These are phyloP conservation scores for Phalaenopsis aphrodite DNA, from an alignment of 106 monocot genomes.

Conservation along the genomic window DNA sequence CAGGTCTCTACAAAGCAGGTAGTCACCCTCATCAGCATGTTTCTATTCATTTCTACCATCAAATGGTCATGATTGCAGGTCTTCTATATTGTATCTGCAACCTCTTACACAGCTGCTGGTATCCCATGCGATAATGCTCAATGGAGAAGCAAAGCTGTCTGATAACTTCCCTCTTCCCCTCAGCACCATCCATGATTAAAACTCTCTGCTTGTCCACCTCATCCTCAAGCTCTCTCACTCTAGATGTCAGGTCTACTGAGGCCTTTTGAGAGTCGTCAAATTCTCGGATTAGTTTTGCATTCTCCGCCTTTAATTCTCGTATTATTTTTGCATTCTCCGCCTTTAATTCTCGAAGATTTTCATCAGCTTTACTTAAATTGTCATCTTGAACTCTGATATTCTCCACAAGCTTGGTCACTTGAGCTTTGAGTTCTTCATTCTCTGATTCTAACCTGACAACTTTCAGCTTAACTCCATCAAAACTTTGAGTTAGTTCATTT, in stretches of 20 bases:
- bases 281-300: conserved; percentile 30
- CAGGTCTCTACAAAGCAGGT: too few species aligned
- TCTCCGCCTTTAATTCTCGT: conserved; percentile 36
- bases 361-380: neutral
- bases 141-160: conserved; percentile 88
- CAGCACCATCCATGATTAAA: conserved; percentile 46
- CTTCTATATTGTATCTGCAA: conserved; percentile 43
- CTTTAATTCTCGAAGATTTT: conserved; percentile 35
- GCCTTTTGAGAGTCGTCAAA: conserved; percentile 18
- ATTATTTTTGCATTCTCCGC: conserved; percentile 34
- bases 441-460: conserved; percentile 24
- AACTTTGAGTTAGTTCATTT: conserved; percentile 16
- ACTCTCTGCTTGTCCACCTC: conserved; percentile 52
- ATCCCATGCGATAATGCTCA: conserved; percentile 71
- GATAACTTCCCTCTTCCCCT: conserved; percentile 89
- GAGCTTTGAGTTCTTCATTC: conserved; percentile 25
- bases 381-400: conserved; percentile 11
- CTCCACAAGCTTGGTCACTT: conserved; percentile 1
- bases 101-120: conserved; percentile 51
- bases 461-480: conserved; percentile 25
- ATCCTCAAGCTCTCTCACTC: conserved; percentile 43
- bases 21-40: too few species aligned
- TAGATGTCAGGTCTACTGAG: conserved; percentile 6
- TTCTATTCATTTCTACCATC: neutral
- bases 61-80: conserved; percentile 28